Percentiles rank a stretch among this genome's conserved stretches.
These are phyloP conservation scores for Fusarium albidum DNA, from an alignment of 2,329 filamentous ascomycete genomes.

Conservation along the genomic window DNA sequence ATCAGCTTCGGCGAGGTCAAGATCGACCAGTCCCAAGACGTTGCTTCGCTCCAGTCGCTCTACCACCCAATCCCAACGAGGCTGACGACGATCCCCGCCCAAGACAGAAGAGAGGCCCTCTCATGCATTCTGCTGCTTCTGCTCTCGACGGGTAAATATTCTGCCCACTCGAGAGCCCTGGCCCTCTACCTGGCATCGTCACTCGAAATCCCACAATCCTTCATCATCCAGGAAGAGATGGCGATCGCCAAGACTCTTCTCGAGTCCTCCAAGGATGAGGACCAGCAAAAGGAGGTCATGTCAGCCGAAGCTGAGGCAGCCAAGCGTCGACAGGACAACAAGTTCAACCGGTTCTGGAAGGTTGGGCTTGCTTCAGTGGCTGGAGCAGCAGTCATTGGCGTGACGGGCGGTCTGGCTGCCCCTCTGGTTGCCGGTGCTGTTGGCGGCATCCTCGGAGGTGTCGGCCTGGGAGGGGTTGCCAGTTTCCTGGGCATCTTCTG, in stretches of 20 bases:
- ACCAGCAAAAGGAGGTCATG: constrained; percentile 58
- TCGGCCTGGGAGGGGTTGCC: constrained; percentile 85
- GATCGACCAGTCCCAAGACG: constrained; percentile 47
- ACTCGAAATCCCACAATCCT: constrained; percentile 67
- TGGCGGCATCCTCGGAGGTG: constrained; percentile 82
- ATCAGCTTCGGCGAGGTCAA: constrained; percentile 50
- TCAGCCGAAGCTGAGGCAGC: constrained; percentile 79
- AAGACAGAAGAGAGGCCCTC: constrained; percentile 69
- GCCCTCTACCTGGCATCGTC: constrained; percentile 74
- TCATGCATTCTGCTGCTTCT: constrained; percentile 76
- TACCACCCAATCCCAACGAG: constrained; percentile 63
- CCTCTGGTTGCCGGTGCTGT: constrained; percentile 87
- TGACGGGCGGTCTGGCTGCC: constrained; percentile 90
- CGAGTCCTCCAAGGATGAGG: constrained; percentile 63
- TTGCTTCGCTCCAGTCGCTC: constrained; percentile 57
- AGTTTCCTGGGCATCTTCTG: constrained; percentile 87
- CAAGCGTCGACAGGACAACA: constrained; percentile 75
- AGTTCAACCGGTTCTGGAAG: constrained; percentile 81
- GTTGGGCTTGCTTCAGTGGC: constrained; percentile 89
- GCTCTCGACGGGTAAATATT: constrained; percentile 77
- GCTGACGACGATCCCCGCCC: constrained; percentile 62
- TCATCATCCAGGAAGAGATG: constrained; percentile 74
- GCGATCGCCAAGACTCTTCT: constrained; percentile 80
- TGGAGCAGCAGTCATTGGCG: constrained; percentile 87
- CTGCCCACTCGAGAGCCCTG: constrained; percentile 74